phyloP scores from a whole-genome alignment of 345 rosid species.

The Turnera subulata region DNA sequence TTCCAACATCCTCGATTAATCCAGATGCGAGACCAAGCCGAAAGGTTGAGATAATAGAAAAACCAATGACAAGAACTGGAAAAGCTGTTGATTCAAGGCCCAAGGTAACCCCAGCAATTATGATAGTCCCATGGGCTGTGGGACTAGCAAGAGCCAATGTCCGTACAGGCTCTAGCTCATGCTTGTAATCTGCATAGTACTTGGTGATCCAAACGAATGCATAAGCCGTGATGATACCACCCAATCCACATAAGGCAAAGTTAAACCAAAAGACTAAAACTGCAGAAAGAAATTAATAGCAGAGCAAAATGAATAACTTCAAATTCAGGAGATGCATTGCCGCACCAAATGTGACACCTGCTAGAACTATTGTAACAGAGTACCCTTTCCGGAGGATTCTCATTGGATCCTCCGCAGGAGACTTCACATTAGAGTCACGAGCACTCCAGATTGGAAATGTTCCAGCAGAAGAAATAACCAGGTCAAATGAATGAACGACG shows the following conservation, averaged over 20 bases:
- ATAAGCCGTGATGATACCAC: too few species aligned
- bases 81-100: too few species aligned
- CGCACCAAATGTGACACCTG: conserved; percentile 83
- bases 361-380: conserved; percentile 76
- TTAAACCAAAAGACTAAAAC: too few species aligned
- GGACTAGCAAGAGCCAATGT: too few species aligned
- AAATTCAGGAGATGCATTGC: conserved; percentile 42
- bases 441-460: conserved; percentile 82
- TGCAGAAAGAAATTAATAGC: too few species aligned
- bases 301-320: background rate
- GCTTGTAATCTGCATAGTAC: too few species aligned
- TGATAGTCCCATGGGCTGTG: too few species aligned
- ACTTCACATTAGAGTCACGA: conserved; percentile 68
- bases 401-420: conserved; percentile 91
- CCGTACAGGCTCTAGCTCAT: too few species aligned
- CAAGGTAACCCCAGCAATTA: too few species aligned
- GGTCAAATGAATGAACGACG: conserved; percentile 95
- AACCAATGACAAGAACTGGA: conserved; percentile 76
- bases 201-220: too few species aligned
- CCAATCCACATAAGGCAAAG: too few species aligned
- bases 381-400: conserved; percentile 96
- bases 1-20: conserved; percentile 79
- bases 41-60: conserved; percentile 73
- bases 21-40: conserved; percentile 96
- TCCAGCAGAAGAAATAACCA: conserved; percentile 88